Base-by-base conservation (phyloP, 352 stramenopile species). In the Lagenidium sp. region DNA sequence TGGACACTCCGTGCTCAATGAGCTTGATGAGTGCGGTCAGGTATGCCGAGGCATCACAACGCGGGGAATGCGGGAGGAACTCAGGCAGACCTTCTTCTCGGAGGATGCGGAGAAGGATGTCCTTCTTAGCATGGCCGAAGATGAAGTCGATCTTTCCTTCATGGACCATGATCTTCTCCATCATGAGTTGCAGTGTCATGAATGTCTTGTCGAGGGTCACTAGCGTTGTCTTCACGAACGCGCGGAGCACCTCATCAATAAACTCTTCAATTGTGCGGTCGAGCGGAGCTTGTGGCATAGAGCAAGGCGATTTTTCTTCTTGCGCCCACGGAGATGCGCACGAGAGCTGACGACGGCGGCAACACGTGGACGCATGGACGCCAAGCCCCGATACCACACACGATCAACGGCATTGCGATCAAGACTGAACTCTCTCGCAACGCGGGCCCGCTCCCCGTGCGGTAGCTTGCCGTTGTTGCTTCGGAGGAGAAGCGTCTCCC, bases 201-300 rank as follows among this genome's bases (percentile, higher is more conserved):
- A 53, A 53, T 1, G 26, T 53, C 30, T 53, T 45, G 4, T 46
- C 23, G 4, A 53, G 18, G 2, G 46, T 42, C 4, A 20, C 11
- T 5, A n/a, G 8, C 11, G 37, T 24, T 6, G 46, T 53, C 5
- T 22, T n/a, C 6, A 28, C 13, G 16, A 47, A 53, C 6, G 46
- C 46, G 7, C 2, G 4, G 8, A 21, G 13, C 0, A 53, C 28
- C 18, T 46, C 50, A 0, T 12, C 6, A 19, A 50, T 37, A 15
- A 60, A 46, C 11, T 32, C 8, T 15, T 32, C 28, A 32, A 32
- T 13, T 32, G 8, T 15, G 28, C 8, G 15, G 15, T 15, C 8
- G 8, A 8, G 28, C 28, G 28, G 15, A 32, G 8, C 15, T 8
- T 32, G 15, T 32, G 28, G 28, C 28, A 32, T 8, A 32, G 8